Conservation (phyloP, 228 moss, liverwort and hornwort species). For the Sphagnum fallax region DNA sequence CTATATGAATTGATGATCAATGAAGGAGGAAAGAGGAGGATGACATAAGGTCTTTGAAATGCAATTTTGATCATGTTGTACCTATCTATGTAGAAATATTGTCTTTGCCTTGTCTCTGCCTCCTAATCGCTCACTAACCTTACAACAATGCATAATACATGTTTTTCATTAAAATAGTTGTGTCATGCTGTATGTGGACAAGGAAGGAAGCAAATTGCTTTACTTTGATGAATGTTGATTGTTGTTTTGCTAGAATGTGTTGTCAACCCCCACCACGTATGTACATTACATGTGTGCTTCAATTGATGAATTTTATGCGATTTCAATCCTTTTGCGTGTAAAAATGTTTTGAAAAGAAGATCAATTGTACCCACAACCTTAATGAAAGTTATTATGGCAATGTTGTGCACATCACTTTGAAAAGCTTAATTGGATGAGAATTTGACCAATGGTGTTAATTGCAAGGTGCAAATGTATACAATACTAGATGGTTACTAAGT, state of each 20-base stretch:
- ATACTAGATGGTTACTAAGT: slow-evolving; percentile 61
- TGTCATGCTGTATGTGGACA: no score
- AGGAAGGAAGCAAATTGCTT: background rate
- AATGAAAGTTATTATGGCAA: background rate
- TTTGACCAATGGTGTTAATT: slow-evolving; percentile 65
- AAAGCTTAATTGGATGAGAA: background rate
- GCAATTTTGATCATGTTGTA: no score
- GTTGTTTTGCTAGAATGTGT: background rate
- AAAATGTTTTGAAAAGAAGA: background rate
- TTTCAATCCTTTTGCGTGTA: background rate
- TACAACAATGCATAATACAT: no score
- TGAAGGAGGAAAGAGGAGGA: no score
- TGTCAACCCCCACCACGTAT: background rate
- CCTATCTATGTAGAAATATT: no score
- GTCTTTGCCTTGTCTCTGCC: no score
- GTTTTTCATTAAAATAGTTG: no score
- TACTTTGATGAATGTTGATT: background rate
- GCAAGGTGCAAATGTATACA: slow-evolving; percentile 60
- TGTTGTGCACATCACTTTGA: background rate
- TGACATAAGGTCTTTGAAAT: no score
- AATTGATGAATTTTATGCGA: background rate
- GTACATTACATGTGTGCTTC: background rate
- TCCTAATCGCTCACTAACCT: no score
- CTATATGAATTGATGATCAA: no score
- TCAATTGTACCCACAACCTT: background rate